Evolutionary conservation across 108 stramenopile genomes (phyloP).

Genomic region (Stephanodiscus minutulus): DNA sequence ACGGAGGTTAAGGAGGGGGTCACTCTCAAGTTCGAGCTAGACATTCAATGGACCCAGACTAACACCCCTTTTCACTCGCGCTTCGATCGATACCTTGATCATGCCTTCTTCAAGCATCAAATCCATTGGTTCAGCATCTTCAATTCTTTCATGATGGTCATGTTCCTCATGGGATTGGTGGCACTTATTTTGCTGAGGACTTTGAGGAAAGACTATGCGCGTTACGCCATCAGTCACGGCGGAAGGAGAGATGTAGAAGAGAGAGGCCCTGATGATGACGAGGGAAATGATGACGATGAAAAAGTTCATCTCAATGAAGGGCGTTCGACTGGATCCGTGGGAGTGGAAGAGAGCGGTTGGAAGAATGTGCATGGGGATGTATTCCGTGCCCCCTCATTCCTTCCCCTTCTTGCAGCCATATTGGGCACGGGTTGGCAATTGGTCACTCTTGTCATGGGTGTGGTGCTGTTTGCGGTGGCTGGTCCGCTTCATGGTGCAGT

Average conservation of each 20-base stretch:
- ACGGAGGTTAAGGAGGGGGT: slow-evolving; percentile 70
- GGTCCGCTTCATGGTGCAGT: slow-evolving; percentile 94
- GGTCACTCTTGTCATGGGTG: slow-evolving; percentile 88
- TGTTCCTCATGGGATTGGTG: slow-evolving; percentile 96
- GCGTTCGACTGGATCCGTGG: slow-evolving; percentile 31
- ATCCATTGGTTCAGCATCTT: slow-evolving; percentile 99
- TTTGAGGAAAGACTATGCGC: slow-evolving; percentile 93
- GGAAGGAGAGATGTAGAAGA: slow-evolving; percentile 69
- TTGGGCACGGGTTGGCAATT: slow-evolving; percentile 96
- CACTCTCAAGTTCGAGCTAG: slow-evolving; percentile 72
- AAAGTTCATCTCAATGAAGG: slow-evolving; percentile 19
- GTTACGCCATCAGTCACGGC: slow-evolving; percentile 77
- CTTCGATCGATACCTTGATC: slow-evolving; percentile 94
- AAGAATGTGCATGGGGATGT: slow-evolving; percentile 99
- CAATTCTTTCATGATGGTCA: slow-evolving; percentile 98
- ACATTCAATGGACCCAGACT: slow-evolving; percentile 80
- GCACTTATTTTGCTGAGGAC: slow-evolving; percentile 94
- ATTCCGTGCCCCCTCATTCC: slow-evolving; percentile 86
- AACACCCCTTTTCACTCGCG: slow-evolving; percentile 83
- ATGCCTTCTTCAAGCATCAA: slow-evolving; percentile 97
- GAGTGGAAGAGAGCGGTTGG: slow-evolving; percentile 94
- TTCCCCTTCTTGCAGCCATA: slow-evolving; percentile 91
- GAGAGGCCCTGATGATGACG: slow-evolving; percentile 47
- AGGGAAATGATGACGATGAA: slow-evolving; percentile 67
- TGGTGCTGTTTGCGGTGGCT: slow-evolving; percentile 93